Percentiles rank a stretch among this genome's conserved stretches.
Evolutionary conservation across 2,329 filamentous ascomycete genomes (phyloP).

Genomic region (Eutypella sp.): DNA sequence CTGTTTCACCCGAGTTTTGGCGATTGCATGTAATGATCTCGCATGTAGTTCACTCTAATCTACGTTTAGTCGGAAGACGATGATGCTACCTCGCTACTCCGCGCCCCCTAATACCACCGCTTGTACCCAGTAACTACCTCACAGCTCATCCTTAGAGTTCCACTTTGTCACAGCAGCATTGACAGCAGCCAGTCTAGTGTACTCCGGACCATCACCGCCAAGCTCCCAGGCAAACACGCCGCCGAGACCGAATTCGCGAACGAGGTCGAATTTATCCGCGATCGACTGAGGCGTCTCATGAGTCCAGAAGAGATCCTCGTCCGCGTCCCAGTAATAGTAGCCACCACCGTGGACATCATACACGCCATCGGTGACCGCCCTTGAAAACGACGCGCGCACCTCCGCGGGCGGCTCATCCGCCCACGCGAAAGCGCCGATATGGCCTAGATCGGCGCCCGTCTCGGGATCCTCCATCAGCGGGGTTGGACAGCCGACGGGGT

Average conservation of each 20-base stretch:
- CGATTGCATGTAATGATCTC: too few relatives aligned
- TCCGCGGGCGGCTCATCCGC: conserved; percentile 22
- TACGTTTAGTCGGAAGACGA: too few relatives aligned
- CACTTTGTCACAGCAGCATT: conserved; percentile 16
- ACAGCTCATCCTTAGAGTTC: conserved; percentile 19
- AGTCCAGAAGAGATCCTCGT: conserved; percentile 27
- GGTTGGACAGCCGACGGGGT: conserved; percentile 55
- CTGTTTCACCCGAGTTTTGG: neutral
- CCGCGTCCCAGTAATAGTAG: conserved; percentile 25
- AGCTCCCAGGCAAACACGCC: conserved; percentile 31
- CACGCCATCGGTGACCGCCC: conserved; percentile 15
- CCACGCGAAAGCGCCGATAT: conserved; percentile 26
- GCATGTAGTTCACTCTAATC: too few relatives aligned
- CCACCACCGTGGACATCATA: conserved; percentile 26
- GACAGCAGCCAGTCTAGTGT: conserved; percentile 20
- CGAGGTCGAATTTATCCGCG: conserved; percentile 22
- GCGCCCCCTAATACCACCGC: too few relatives aligned
- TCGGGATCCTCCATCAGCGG: conserved; percentile 54
- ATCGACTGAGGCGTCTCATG: conserved; percentile 26
- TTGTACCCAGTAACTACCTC: too few relatives aligned
- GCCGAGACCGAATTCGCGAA: conserved; percentile 22
- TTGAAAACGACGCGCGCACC: conserved; percentile 21
- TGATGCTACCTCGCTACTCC: too few relatives aligned
- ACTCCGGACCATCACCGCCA: conserved; percentile 27
- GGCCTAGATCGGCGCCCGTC: conserved; percentile 54